These are phyloP conservation scores for Pseudogymnoascus verrucosus DNA, from an alignment of 2,329 filamentous ascomycete genomes.

Conservation along the genomic window DNA sequence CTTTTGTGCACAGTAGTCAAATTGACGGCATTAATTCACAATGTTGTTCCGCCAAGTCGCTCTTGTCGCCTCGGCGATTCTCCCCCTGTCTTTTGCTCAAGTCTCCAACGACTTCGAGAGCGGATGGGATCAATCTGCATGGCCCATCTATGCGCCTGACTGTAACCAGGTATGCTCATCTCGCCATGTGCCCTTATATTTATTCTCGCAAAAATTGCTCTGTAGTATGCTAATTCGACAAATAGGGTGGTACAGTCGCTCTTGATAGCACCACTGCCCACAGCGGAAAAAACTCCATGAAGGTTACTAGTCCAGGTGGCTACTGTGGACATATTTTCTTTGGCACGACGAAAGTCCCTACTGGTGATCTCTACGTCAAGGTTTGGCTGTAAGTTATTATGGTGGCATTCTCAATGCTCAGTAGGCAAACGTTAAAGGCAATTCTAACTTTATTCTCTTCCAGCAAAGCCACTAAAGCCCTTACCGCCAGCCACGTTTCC, in stretches of 20 bases:
- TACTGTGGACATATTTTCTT: conserved; percentile 55
- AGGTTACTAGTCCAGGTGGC: conserved; percentile 44
- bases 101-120: conserved; percentile 49
- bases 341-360: conserved; percentile 47
- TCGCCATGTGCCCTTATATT: background rate
- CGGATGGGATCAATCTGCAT: conserved; percentile 48
- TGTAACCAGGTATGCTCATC: conserved; percentile 41
- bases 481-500: conserved; percentile 51
- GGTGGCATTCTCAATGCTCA: background rate
- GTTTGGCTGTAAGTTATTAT: conserved; percentile 43
- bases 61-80: conserved; percentile 38
- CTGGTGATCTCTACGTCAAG: conserved; percentile 49
- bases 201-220: background rate
- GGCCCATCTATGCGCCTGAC: conserved; percentile 51
- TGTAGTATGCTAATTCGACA: background rate
- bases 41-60: conserved; percentile 37
- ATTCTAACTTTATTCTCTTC: conserved; percentile 19
- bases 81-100: conserved; percentile 38
- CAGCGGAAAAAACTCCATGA: conserved; percentile 47
- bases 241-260: conserved; percentile 39
- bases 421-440: conserved; percentile 9
- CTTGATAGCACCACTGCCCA: conserved; percentile 50
- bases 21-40: conserved; percentile 12
- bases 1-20: conserved; percentile 11
- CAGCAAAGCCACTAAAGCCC: conserved; percentile 47